Base-by-base conservation (phyloP, 108 stramenopile genomes). In the Mediolabrus comicus region DNA sequence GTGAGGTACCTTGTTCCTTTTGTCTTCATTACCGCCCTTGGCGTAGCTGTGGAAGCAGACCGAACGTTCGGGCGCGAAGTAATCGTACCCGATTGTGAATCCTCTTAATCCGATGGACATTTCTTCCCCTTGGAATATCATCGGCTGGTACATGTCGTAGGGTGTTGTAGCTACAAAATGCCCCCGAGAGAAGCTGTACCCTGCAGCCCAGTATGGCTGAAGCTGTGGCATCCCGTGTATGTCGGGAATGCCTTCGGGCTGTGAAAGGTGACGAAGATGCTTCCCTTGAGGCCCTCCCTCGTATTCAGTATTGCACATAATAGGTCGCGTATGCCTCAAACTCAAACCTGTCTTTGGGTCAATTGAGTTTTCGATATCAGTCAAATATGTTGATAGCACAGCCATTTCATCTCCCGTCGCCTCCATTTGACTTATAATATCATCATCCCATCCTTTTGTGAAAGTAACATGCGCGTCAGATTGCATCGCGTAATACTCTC, bases 151-250 rank as follows among this genome's bases (percentile, higher is more conserved):
- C 31, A 74, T 25, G 57, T 87, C 84, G 59, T 87, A 87, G 3
- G 82, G 82, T 0, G 77, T 79, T 0, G 70, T 72, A 11, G 75
- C 80, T 22, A 81, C 65, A n/a, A 80, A 72, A 25, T 85, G 84
- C 12, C 83, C 81, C 1, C 83, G 64, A 26, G 84, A 71, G 59
- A 90, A 90, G 30, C 61, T 69, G 51, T 92, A 92, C 0, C 94
- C 94, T 17, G 94, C 91, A 1, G 92, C 92, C 91, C 92, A 97
- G 25, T 87, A 89, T 27, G 85, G 87, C 22, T 87, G 87, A 1
- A 75, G 75, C 55, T 88, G 69, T 13, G 90, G 88, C 71, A 66
- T 77, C 6, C 71, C 81, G 1, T 36, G 27, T 29, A 86, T 66
- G 9, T 56, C 34, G 0, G 86, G 81, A 1, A 58, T 10, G 7